These are phyloP conservation scores for Eucalyptus albens DNA, from an alignment of 345 rosid species.

Conservation along the genomic window DNA sequence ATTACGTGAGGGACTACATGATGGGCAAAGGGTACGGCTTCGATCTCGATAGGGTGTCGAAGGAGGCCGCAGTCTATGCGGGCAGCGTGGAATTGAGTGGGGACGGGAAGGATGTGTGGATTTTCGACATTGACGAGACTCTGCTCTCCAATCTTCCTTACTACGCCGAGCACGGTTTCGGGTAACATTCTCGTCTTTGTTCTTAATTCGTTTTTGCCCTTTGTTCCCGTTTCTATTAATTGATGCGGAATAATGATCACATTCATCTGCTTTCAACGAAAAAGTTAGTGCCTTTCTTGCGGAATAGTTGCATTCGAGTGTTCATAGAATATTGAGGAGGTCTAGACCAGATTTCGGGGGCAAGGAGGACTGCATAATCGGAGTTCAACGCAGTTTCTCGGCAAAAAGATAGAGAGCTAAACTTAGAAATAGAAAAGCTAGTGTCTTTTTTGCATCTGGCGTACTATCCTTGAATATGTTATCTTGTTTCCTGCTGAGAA, in stretches of 20 bases:
- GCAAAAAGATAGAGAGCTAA: neutral
- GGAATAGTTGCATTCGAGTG: neutral
- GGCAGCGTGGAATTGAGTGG: constrained; percentile 28
- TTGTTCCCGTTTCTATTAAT: neutral
- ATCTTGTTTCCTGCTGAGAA: neutral
- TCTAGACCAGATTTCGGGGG: neutral
- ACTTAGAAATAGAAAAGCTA: neutral
- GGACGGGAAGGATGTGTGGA: constrained; percentile 81
- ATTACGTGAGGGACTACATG: constrained; percentile 55
- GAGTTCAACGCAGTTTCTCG: neutral
- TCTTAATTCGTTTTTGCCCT: neutral
- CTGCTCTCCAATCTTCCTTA: constrained; percentile 87
- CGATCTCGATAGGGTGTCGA: constrained; percentile 55
- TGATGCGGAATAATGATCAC: neutral
- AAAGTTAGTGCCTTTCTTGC: neutral
- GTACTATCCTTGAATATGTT: neutral
- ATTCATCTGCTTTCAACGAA: neutral
- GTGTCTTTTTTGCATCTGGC: neutral
- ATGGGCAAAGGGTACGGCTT: constrained; percentile 45
- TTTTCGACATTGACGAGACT: constrained; percentile 89
- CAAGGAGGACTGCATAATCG: neutral
- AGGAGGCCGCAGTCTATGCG: constrained; percentile 53
- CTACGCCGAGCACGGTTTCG: constrained; percentile 64
- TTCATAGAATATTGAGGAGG: neutral
- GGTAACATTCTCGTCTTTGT: constrained; percentile 17